phyloP scores from a whole-genome alignment of 2,329 filamentous ascomycete species.

The Hymenotorrendiella dingleyae region DNA sequence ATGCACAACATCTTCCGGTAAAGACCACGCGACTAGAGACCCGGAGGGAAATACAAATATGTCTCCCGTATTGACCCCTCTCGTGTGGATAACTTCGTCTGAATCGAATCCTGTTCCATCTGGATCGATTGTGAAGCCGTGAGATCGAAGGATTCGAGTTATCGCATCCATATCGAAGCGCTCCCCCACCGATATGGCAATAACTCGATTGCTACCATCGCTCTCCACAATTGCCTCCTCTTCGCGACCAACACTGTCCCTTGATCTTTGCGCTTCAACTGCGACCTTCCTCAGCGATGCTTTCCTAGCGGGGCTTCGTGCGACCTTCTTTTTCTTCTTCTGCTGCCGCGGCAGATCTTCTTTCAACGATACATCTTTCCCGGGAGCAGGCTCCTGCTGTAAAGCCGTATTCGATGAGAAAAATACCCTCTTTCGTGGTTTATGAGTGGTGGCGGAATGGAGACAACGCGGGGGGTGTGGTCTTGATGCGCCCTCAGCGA shows the following conservation, averaged over 20 bases:
- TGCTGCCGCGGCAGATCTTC: slow-evolving; percentile 14
- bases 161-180: slow-evolving; percentile 59
- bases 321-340: slow-evolving; percentile 41
- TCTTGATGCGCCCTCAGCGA: slow-evolving; percentile 14
- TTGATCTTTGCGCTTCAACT: slow-evolving; percentile 69
- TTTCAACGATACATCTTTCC: slow-evolving; percentile 6
- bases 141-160: slow-evolving; percentile 48
- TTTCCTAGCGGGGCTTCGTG: slow-evolving; percentile 51
- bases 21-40: slow-evolving; percentile 86
- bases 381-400: slow-evolving; percentile 29
- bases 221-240: slow-evolving; percentile 26
- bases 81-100: slow-evolving; percentile 57
- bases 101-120: slow-evolving; percentile 55
- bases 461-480: slow-evolving; percentile 34
- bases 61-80: slow-evolving; percentile 64
- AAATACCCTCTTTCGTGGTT: slow-evolving; percentile 53
- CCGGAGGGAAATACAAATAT: slow-evolving; percentile 95
- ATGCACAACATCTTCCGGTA: slow-evolving; percentile 68
- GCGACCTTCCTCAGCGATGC: slow-evolving; percentile 79
- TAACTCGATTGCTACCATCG: slow-evolving; percentile 39
- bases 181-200: slow-evolving; percentile 57
- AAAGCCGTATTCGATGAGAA: slow-evolving; percentile 60
- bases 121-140: slow-evolving; percentile 57
- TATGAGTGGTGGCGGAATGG: slow-evolving; percentile 37
- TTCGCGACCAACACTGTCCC: slow-evolving; percentile 32